Evolutionary conservation across 805 yeast genomes (phyloP).

Genomic region (Yarrowia keelungensis): DNA sequence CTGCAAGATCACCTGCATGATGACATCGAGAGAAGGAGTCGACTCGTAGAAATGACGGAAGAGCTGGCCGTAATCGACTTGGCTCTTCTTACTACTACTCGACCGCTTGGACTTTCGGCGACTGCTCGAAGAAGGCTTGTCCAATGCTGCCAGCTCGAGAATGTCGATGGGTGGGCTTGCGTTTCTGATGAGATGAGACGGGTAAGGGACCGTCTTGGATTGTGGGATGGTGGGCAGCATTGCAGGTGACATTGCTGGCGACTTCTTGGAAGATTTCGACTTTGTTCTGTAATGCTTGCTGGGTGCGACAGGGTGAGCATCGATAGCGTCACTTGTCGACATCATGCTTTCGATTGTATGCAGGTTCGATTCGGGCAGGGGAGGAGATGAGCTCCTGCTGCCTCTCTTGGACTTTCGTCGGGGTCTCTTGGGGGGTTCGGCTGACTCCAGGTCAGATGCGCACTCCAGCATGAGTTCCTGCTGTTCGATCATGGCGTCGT

Average conservation of each 20-base stretch:
- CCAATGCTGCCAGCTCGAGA: constrained; percentile 2
- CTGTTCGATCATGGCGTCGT: constrained; percentile 5
- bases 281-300: constrained; percentile 17
- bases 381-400: constrained; percentile 20
- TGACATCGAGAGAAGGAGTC: neutral
- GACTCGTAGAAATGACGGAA: neutral
- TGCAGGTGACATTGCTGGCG: constrained; percentile 6
- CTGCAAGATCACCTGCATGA: constrained; percentile 8
- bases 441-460: constrained; percentile 1
- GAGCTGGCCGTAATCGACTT: neutral
- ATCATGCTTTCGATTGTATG: neutral
- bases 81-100: neutral
- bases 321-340: neutral
- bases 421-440: neutral
- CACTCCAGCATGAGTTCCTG: neutral
- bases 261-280: constrained; percentile 1
- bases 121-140: neutral
- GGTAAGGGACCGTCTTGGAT: constrained; percentile 23
- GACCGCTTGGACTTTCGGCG: constrained; percentile 12
- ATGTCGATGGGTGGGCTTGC: constrained; percentile 13
- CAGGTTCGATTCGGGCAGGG: neutral
- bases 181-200: neutral
- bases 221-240: constrained; percentile 16
- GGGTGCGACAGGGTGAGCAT: neutral
- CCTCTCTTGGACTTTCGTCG: constrained; percentile 3